Evolutionary conservation across 257 asterid species (phyloP).

Genomic region (Nicotiana obtusifolia): DNA sequence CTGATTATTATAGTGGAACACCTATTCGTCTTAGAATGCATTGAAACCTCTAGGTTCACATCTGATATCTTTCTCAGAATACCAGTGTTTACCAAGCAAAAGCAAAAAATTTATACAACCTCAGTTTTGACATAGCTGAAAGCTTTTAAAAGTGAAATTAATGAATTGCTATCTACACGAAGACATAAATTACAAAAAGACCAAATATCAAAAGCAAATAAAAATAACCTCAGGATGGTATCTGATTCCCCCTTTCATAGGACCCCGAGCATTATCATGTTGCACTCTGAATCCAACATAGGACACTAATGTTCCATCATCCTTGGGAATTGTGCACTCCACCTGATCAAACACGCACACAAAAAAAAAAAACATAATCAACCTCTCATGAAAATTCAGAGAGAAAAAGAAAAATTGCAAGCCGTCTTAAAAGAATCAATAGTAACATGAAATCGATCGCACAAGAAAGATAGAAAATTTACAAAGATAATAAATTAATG

Average conservation of each 20-base stretch:
- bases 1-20: neutral
- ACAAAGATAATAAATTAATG: neutral
- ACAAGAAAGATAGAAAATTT: too few relatives aligned
- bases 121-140: neutral
- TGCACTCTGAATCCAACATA: constrained; percentile 88
- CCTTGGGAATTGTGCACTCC: constrained; percentile 91
- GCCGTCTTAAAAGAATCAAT: too few relatives aligned
- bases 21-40: neutral
- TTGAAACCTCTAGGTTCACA: neutral
- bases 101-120: neutral
- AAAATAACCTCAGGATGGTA: constrained; percentile 79
- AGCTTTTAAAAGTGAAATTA: neutral
- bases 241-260: constrained; percentile 99
- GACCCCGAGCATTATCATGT: constrained; percentile 95
- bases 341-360: constrained; percentile 49
- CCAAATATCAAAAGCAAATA: neutral
- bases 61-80: neutral
- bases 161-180: neutral
- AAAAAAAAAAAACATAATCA: neutral
- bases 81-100: neutral
- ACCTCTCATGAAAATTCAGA: neutral
- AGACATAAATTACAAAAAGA: too few relatives aligned
- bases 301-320: constrained; percentile 83
- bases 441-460: too few relatives aligned
- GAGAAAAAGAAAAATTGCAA: too few relatives aligned